Conservation (phyloP, 805 yeast genomes). For the Cyberlindnera xylosilytica region DNA sequence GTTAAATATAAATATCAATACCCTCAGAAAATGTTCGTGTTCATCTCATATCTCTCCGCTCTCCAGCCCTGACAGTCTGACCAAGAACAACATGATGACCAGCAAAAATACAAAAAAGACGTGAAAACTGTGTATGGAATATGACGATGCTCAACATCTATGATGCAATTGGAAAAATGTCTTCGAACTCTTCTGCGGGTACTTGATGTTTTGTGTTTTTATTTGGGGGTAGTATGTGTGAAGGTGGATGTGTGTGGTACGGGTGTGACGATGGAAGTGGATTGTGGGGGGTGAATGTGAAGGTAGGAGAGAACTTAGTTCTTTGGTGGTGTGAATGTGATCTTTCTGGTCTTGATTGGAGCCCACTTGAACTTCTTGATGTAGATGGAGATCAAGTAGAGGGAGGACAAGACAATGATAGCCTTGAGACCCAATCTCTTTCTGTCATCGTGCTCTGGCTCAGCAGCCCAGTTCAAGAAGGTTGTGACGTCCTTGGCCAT, state of each 20-base stretch:
- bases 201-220: constrained; percentile 4
- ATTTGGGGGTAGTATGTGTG: constrained; percentile 1
- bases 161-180: constrained; percentile 1
- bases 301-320: constrained; percentile 34
- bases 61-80: constrained; percentile 1
- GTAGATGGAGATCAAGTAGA: constrained; percentile 82
- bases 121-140: constrained; percentile 5
- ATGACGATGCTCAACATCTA: not conserved
- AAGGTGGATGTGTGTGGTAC: constrained; percentile 6
- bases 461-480: constrained; percentile 97
- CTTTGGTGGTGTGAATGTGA: constrained; percentile 89
- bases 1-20: constrained; percentile 16
- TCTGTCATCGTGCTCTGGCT: constrained; percentile 98
- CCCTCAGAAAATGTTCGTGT: not conserved
- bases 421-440: constrained; percentile 96
- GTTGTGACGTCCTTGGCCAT: constrained; percentile 98
- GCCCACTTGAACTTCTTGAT: constrained; percentile 99
- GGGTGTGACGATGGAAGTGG: not conserved
- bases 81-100: constrained; percentile 1
- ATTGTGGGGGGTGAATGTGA: not conserved
- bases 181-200: not conserved
- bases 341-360: constrained; percentile 91
- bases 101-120: constrained; percentile 2
- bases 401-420: constrained; percentile 68
- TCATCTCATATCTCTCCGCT: no score